Evolutionary conservation across 1,139 yeast genomes (phyloP), one percentile per base, ranked within the genome.

Genomic region (Yamadazyma diospyri): DNA sequence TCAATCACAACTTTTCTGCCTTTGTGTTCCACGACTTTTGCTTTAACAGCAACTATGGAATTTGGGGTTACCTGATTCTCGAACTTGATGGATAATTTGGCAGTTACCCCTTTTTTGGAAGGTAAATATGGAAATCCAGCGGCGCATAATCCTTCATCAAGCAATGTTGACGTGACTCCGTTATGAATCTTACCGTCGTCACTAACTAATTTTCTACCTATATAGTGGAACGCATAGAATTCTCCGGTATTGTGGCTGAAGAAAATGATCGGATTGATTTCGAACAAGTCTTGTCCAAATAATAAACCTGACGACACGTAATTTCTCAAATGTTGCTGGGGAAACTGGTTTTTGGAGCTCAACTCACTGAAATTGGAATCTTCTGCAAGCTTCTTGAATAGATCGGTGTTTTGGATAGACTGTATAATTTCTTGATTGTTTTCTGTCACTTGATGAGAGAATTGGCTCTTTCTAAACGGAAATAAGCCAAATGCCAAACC

Each of bases 111-210:
- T 34, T 81, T 69, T 36, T 78, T 75, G 35, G 81, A 77, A 1
- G 98, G 97, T n/a, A 92, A 64, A 20, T 71, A 61, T 5, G 89
- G 79, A 52, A 88, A 92, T 13, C 96, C 97, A 50, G 95, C 85
- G 29, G 79, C 71, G 48, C 96, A 87, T 27, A 92, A 64, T 0
- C 85, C 81, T 54, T 92, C 98, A 55, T 92, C 98, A 30, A 92
- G 50, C 23, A 92, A 60, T 2, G 96, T 81, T 1, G 96, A 77
- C 2, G 89, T 61, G 4, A 89, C 69, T 0, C 98, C 98, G 44
- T 92, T 89, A 51, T 92, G 97, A 20, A 92, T 74, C 34, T 78
- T 76, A 0, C 87, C 87, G 38, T 78, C 83, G 42, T 78, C 77
- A 29, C 85, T 83, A 7, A 79, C 68, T 23, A 89, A 57, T 29